These are phyloP conservation scores for Colletotrichum camelliae DNA, from an alignment of 2,329 filamentous ascomycete genomes.

Conservation along the genomic window DNA sequence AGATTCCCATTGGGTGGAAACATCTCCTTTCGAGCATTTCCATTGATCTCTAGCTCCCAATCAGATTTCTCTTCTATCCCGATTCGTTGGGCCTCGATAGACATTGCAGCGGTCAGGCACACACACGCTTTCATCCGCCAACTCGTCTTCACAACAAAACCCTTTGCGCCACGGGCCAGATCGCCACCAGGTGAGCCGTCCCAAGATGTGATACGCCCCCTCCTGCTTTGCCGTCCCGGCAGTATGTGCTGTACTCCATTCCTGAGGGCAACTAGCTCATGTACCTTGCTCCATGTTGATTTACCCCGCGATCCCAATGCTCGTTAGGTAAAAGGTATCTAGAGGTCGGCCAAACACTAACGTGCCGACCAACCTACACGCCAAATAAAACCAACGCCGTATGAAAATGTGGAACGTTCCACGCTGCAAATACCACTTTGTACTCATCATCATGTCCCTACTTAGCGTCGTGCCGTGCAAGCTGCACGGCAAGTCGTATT, in stretches of 20 bases:
- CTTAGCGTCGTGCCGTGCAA: not conserved
- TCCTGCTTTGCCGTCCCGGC: not conserved
- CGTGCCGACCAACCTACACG: not conserved
- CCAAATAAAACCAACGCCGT: conserved; percentile 6
- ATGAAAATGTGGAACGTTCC: not conserved
- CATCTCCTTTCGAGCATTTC: not conserved
- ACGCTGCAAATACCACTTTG: not conserved
- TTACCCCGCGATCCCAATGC: not conserved
- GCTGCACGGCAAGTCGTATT: not conserved
- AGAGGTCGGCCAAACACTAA: not conserved
- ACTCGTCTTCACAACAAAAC: not conserved
- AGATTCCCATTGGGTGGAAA: not conserved
- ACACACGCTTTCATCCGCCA: not conserved
- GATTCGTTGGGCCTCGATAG: not conserved
- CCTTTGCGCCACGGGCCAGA: conserved; percentile 1
- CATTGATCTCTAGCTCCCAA: not conserved
- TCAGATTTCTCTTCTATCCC: not conserved
- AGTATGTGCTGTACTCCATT: conserved; percentile 19
- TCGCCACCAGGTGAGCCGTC: not conserved
- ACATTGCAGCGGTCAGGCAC: not conserved
- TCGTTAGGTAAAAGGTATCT: not conserved
- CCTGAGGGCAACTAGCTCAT: not conserved
- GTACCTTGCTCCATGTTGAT: not conserved
- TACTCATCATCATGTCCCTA: not conserved
- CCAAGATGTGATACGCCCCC: not conserved